phyloP scores from a whole-genome alignment of 2,329 filamentous ascomycete species.

The Lachnellula hyalina region DNA sequence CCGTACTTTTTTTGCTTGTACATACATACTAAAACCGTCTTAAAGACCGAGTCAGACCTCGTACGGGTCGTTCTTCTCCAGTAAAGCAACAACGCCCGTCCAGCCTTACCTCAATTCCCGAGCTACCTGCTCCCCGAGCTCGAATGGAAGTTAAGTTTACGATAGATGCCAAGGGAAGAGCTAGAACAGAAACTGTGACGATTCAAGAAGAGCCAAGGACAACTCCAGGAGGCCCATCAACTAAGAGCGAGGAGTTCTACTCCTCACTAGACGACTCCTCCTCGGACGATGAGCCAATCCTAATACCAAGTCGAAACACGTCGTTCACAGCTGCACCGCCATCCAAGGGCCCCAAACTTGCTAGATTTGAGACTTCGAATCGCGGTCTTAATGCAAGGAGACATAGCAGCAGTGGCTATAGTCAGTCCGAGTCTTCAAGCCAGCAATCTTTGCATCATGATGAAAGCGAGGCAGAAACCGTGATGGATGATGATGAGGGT shows the following conservation, averaged over 20 bases:
- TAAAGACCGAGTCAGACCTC: slow-evolving; percentile 22
- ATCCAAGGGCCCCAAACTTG: slow-evolving; percentile 21
- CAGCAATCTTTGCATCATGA: slow-evolving; percentile 22
- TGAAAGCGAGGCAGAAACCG: slow-evolving; percentile 56
- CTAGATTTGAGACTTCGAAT: slow-evolving; percentile 21
- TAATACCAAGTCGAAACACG: slow-evolving; percentile 55
- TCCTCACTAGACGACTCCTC: slow-evolving; percentile 48
- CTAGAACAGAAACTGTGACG: slow-evolving; percentile 29
- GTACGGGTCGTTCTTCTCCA: slow-evolving; percentile 38
- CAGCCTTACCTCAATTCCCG: slow-evolving; percentile 54
- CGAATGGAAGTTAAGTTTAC: slow-evolving; percentile 57
- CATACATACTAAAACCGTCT: neutral
- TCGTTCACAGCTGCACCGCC: slow-evolving; percentile 41
- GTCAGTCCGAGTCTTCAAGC: slow-evolving; percentile 28
- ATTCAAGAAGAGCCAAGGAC: slow-evolving; percentile 20
- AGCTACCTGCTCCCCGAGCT: slow-evolving; percentile 38
- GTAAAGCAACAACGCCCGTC: slow-evolving; percentile 44
- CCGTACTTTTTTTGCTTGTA: neutral
- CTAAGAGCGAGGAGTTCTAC: slow-evolving; percentile 35
- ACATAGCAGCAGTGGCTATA: slow-evolving; percentile 25
- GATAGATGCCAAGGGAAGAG: slow-evolving; percentile 56
- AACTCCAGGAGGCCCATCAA: slow-evolving; percentile 15
- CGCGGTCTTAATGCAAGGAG: slow-evolving; percentile 13
- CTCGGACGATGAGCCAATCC: slow-evolving; percentile 59
- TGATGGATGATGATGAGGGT: slow-evolving; percentile 43